Base-by-base conservation (phyloP, 2,329 filamentous ascomycete species). In the Fusarium sp. region DNA sequence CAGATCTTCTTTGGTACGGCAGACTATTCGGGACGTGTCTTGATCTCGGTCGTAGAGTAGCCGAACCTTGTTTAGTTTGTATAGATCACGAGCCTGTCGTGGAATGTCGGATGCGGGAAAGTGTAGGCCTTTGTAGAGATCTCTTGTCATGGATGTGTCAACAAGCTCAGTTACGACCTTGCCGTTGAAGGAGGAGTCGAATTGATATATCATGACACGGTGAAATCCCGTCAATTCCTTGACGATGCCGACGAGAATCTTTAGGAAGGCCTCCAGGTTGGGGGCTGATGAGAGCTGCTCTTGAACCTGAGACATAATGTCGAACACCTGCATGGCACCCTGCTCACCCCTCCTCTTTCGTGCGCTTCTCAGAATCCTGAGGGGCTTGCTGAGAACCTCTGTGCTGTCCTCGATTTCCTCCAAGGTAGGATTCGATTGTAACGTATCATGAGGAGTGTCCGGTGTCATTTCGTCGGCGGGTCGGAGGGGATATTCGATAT, bases 201-300 rank as follows among this genome's bases (percentile, higher is more conserved):
- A 97, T 77, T 97, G 93, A 74, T 97, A 97, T 2, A 97, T 86
- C 92, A 97, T 94, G 51, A 97, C 92, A 11, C 93, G 91, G 75
- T 97, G 93, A 69, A 97, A 97, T 0, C 93, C 93, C 0, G 93
- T 96, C 53, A 97, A 77, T 75, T 97, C 93, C 75, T 96, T 97
- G 33, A 97, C 88, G 7, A 97, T 91, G 0, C 93, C 93, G 0
- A 95, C 91, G 3, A 96, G 80, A 6, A 94, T 89, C 73, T 96
- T 95, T 36, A 97, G 81, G 64, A 97, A 93, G 1, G 79, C 83
- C 1, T 93, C 89, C 1, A 97, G 81, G 64, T 86, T 90, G 0
- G 88, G 83, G 1, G 93, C 92, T 25, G 88, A 86, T 4, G 91
- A 87, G 11, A 97, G 83, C 77, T 97, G 93, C 73, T 97, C 93